Conservation (phyloP, 805 yeast species). For the Brettanomyces sp. region DNA sequence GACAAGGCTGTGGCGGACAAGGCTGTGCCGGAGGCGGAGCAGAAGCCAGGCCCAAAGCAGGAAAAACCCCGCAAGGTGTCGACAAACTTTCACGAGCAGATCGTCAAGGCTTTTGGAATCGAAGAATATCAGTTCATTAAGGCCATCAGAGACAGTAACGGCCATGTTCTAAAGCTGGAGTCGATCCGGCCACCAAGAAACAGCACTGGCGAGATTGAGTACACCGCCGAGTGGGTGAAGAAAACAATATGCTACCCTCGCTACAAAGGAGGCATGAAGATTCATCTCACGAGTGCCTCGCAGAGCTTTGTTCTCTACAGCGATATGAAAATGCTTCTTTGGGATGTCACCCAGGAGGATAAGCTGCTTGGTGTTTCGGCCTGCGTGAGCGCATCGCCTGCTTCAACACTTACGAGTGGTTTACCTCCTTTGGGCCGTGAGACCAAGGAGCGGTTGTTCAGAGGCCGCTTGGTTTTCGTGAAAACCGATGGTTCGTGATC, state of each 20-base stretch:
- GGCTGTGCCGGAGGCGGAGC: no score
- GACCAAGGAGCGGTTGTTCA: conserved; percentile 18
- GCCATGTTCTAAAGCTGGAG: conserved; percentile 30
- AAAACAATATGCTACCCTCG: conserved; percentile 32
- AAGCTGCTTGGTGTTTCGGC: no score
- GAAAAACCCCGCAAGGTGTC: not conserved
- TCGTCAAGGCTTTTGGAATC: conserved; percentile 8
- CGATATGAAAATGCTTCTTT: conserved; percentile 20
- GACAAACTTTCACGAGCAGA: conserved; percentile 12
- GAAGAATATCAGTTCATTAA: conserved; percentile 26
- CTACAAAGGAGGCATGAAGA: conserved; percentile 35
- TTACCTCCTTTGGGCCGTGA: conserved; percentile 15
- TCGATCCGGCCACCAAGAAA: conserved; percentile 15
- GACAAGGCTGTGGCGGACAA: not conserved
- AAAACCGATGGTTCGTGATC: conserved; percentile 1
- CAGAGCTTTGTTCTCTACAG: conserved; percentile 19
- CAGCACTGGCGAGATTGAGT: conserved; percentile 7
- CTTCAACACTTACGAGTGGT: not conserved
- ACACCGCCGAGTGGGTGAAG: conserved; percentile 28
- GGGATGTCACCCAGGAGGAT: conserved; percentile 21
- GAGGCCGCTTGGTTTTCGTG: conserved; percentile 10
- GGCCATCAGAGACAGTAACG: conserved; percentile 29
- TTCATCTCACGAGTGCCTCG: conserved; percentile 20
- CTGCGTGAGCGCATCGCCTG: not conserved
- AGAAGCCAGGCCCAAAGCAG: no score